A percentile compares a stretch with the other conserved stretches of the same genome.
These are phyloP conservation scores for Leccinellum rugosiceps DNA, from an alignment of 768 basidiomycete species.

Conservation along the genomic window DNA sequence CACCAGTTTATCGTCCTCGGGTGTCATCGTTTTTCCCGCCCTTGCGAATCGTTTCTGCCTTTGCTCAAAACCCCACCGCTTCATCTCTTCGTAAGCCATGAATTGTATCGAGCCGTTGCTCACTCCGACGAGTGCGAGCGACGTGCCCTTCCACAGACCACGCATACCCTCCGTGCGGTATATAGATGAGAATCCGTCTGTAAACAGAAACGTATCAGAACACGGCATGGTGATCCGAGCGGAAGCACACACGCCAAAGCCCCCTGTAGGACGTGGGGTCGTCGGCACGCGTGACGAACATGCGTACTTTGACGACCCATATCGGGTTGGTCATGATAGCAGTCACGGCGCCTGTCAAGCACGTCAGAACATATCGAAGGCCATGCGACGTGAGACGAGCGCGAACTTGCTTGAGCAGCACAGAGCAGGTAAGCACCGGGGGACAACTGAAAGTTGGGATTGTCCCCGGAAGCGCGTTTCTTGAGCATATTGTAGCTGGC, in stretches of 20 bases:
- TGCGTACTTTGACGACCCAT: constrained; percentile 96
- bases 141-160: constrained; percentile 86
- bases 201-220: background rate
- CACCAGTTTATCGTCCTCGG: constrained; percentile 84
- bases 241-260: constrained; percentile 55
- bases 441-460: constrained; percentile 64
- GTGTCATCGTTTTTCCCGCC: constrained; percentile 61
- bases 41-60: constrained; percentile 62
- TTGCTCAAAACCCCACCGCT: constrained; percentile 79
- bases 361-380: constrained; percentile 11
- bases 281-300: constrained; percentile 78
- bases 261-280: constrained; percentile 75
- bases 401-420: constrained; percentile 95
- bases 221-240: background rate
- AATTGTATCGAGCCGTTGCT: constrained; percentile 95
- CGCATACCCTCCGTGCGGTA: constrained; percentile 67
- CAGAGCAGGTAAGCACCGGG: constrained; percentile 81
- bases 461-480: constrained; percentile 66
- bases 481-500: constrained; percentile 92
- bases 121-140: constrained; percentile 87
- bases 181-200: constrained; percentile 74
- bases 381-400: constrained; percentile 16
- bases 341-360: constrained; percentile 74
- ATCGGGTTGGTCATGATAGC: constrained; percentile 95
- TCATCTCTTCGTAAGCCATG: constrained; percentile 95